Evolutionary conservation across 2,329 filamentous ascomycete genomes (phyloP).

Genomic region (Drechslera avenae): DNA sequence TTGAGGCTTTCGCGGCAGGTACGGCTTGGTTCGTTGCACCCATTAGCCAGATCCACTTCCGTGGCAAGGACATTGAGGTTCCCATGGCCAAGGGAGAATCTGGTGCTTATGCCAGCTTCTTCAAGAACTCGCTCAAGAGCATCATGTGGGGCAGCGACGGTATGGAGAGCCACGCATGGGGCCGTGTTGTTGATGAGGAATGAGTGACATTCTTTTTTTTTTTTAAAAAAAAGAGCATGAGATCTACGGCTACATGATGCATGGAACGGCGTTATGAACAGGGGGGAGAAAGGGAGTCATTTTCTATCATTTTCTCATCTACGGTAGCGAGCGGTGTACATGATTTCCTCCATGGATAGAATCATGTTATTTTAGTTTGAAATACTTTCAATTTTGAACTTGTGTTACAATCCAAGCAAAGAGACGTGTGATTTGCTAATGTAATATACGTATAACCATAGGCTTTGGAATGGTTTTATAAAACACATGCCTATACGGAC

Average conservation of each 20-base stretch:
- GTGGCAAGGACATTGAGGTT: constrained; percentile 51
- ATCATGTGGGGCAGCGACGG: constrained; percentile 57
- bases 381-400: too few relatives aligned
- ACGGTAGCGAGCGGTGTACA: background rate
- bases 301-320: background rate
- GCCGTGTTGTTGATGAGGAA: constrained; percentile 51
- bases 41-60: constrained; percentile 53
- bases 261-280: background rate
- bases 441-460: too few relatives aligned
- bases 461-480: too few relatives aligned
- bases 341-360: too few relatives aligned
- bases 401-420: too few relatives aligned
- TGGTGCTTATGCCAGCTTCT: constrained; percentile 50
- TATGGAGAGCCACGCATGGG: constrained; percentile 55
- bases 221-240: background rate
- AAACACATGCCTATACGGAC: too few relatives aligned
- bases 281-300: too few relatives aligned
- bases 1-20: constrained; percentile 86
- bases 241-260: background rate
- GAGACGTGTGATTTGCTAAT: too few relatives aligned
- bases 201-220: constrained; percentile 4
- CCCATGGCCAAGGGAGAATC: constrained; percentile 49
- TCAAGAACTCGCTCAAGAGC: constrained; percentile 55
- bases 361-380: too few relatives aligned
- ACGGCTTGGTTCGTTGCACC: constrained; percentile 69